Evolutionary conservation across 257 asterid species (phyloP), one percentile per base, ranked within the genome.

Genomic region (Penstemon davidsonii): DNA sequence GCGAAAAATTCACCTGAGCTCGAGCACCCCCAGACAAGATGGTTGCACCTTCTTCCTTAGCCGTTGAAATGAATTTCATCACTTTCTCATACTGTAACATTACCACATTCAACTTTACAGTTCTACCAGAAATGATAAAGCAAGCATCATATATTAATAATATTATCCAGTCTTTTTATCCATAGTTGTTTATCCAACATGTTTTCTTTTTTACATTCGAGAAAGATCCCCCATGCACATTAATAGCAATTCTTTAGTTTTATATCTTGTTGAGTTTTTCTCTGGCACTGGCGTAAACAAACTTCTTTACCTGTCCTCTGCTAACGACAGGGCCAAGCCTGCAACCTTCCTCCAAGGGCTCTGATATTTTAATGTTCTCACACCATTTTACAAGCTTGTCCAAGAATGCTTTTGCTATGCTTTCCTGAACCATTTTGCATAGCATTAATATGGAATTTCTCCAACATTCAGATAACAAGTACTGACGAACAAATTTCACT

Each of bases 31-130:
- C 95, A 65, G 53, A 82, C 68, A 85, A 76, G 72, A 85, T 70
- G 73, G 92, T 83, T 3, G 89, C 95, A 63, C 95, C 95, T 85
- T 88, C 95, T 52, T 74, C 85, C 78, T 79, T 78, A 60, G 95
- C 92, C 39, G 84, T 83, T 71, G 92, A 74, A 59, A 88, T 79
- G 76, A 83, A 80, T 76, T 77, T 84, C 88, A 75, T 53, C 45
- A 84, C 75, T 75, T 88, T 88, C 76, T 85, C 90, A 64, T 82
- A 83, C 95, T 85, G 88, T 50, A 77, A 62, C 13, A 66, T 45
- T 7, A 64, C 56, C 46, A 69, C 12, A 52, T 47, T 55, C 10
- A 25, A 25, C 33, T 25, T 25, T 25, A 25, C 33, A 25, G 33
- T 25, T 25, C 33, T 25, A 25, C 33, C 33, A 25, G 33, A 25